Base-by-base conservation (phyloP, 805 yeast species). In the Myxozyma sirexii region DNA sequence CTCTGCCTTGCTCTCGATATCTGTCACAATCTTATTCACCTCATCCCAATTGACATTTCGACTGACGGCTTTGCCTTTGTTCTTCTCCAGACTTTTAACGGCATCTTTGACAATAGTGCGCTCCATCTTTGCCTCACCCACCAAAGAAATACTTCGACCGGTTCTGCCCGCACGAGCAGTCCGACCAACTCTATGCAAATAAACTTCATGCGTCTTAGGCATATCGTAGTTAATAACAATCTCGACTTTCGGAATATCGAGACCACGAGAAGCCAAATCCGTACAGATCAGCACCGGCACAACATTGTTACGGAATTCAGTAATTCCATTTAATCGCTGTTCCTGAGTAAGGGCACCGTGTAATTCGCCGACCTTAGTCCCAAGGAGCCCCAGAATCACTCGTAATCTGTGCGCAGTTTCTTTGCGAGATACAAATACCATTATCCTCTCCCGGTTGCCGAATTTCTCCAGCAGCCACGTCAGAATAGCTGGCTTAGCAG, bases 151-250 rank as follows among this genome's bases (percentile, higher is more conserved):
- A 46, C 97, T 88, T 57, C 83, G 83, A 81, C 99, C 99, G 55
- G 88, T 90, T 76, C 98, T 84, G 21, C 98, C 98, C 53, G 97
- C 99, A 83, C 99, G 90, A 8, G 99, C 99, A 56, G 98, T 94
- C 82, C 99, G 89, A 76, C 99, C 99, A 61, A 94, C 97, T 80
- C 99, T 88, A 77, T 94, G 99, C 69, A 94, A 79, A 74, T 94
- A 94, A 39, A 93, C 82, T 66, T 94, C 99, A 70, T 88, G 86
- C 31, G 88, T 80, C 73, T 90, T 89, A 52, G 99, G 99, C 96
- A 94, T 90, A 71, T 94, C 99, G 74, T 81, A 94, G 76, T 94
- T 94, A 70, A 94, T 82, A 48, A 94, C 99, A 60, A 87, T 85
- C 73, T 92, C 98, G 72, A 94, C 92, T 76, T 93, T 93, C 63